Evolutionary conservation across 306 rosid species (phyloP).

Genomic region (Pyrus betulifolia): DNA sequence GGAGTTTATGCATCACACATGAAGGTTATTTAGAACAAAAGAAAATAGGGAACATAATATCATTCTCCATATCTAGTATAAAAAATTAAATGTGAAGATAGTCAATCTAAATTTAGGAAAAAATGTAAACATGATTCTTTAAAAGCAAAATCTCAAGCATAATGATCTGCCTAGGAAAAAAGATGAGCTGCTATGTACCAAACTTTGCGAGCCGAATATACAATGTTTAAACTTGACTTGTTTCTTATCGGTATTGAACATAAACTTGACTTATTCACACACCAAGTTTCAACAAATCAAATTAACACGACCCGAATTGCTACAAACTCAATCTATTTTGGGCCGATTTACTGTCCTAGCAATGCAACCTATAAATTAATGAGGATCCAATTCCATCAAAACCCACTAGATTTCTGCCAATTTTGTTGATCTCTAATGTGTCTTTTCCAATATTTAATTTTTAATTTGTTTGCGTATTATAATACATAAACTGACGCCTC

Average conservation of each 20-base stretch:
- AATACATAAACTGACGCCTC: constrained; percentile 7
- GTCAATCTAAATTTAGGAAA: no score
- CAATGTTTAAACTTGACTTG: background rate
- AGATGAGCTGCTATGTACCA: background rate
- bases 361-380: background rate
- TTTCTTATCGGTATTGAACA: background rate
- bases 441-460: background rate
- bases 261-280: background rate
- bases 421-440: background rate
- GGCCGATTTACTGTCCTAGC: background rate
- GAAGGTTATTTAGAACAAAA: no score
- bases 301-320: background rate
- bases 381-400: background rate
- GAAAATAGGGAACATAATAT: no score
- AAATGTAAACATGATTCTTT: no score
- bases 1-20: no score
- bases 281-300: background rate
- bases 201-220: no score
- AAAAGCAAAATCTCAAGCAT: no score
- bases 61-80: no score
- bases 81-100: no score
- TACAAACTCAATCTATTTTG: background rate
- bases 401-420: background rate
- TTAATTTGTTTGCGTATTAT: background rate
- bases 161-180: background rate